Evolutionary conservation across 768 basidiomycete species (phyloP), one percentile per base, ranked within the genome.

Genomic region (Sporobolomyces roseus): DNA sequence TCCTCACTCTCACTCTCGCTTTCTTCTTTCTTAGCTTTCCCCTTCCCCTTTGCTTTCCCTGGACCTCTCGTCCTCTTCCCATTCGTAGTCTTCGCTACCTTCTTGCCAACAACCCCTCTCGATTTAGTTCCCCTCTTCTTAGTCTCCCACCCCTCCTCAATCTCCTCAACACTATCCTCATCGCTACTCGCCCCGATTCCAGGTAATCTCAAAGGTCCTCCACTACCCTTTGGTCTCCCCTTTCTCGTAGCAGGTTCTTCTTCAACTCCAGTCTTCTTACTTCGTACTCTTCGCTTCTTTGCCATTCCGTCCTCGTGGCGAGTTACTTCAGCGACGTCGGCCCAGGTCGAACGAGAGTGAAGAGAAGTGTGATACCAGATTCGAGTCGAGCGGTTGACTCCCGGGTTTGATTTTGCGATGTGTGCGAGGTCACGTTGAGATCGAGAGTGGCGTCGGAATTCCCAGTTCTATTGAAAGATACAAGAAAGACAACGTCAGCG

Each of bases 251-350:
- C 62, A 1, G 58, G 45, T 14, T 33, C 35, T 33, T 69, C 58
- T 3, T 32, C 32, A 21, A 50, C 33, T 1, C 55, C 66, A 30
- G 66, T 63, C 4, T 27, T 19, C 35, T 69, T 69, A 27, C 33
- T 60, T 50, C 59, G 45, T 21, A 69, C 51, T 21, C 51, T 43
- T 5, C 68, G 43, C 46, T 69, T 69, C 63, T 69, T 69, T 14
- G 68, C 68, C 68, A 69, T 64, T 35, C 68, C 68, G 52, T 69
- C 68, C 32, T 69, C 68, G 59, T 69, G 68, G 2, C 68, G 56
- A 1, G 16, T 17, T 14, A 69, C 55, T 23, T 16, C 25, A 3
- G 51, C 19, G 16, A 69, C 68, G 35, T 69, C 68, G n/a, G n/a
- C 51, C 32, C 30, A 60, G 13, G 58, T 54, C 41, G 68, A 69